Evolutionary conservation across 306 rosid genomes (phyloP), one percentile per base, ranked within the genome.

Genomic region (Trifolium repens): DNA sequence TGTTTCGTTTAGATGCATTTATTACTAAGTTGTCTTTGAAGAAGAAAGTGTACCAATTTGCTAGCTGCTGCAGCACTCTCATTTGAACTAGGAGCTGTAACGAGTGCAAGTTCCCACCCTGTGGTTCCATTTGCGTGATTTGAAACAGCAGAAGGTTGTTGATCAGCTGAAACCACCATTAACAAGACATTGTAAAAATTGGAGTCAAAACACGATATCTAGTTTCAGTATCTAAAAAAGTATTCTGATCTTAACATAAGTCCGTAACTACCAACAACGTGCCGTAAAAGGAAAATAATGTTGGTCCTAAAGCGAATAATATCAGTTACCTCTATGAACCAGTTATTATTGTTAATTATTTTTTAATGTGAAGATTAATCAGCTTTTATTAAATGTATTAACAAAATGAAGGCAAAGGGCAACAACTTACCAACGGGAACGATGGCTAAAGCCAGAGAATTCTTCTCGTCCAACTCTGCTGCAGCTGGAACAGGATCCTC

Each of bases 51-150:
- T 80, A 96, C 99, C 93, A 96, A 84, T 83, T 89, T 88, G 88
- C 98, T 96, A 81, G 93, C 80, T 58, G 92, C 73, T 0, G 88
- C 8, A 32, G 89, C 93, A 80, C 78, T 89, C 82, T 92, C 99
- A 60, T 92, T 96, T 53, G 98, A 90, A 89, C 98, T 92, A 73
- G 98, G 99, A 80, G 98, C 91, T 0, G 96, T 89, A 53, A 96
- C 99, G 73, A 96, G 99, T 35, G 99, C 98, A 84, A 96, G 82
- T 85, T 96, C 99, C 99, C 99, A 96, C 72, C 99, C 99, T 57
- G 93, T 84, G 61, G 87, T 69, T 84, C 97, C 93, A 71, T 88
- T 84, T 70, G 87, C 86, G 27, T 81, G 93, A 83, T 72, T 87
- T 79, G 88, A 67, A 88, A 85, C 93, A 13, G 87, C 67, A 44